Conservation (phyloP, 1,284 basidiomycete species). For the Ceratobasidium sp. region DNA sequence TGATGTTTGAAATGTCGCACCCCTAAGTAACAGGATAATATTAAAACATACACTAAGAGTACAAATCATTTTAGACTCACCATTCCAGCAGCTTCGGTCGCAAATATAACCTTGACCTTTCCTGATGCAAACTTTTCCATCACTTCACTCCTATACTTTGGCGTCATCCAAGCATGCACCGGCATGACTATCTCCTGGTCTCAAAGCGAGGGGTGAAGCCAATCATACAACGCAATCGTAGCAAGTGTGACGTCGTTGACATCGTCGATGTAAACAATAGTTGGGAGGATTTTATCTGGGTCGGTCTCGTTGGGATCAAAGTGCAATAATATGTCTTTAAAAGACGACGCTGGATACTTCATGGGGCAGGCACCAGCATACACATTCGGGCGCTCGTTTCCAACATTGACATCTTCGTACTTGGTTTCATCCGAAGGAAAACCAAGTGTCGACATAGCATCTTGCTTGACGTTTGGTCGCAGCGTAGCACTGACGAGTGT, state of each 20-base stretch:
- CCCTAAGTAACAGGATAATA: not conserved
- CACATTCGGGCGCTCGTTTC: slow-evolving; percentile 16
- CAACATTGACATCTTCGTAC: slow-evolving; percentile 8
- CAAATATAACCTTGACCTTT: not conserved
- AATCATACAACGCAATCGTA: not conserved
- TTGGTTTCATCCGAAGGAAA: not conserved
- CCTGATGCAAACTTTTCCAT: slow-evolving; percentile 10
- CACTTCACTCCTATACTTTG: slow-evolving; percentile 4
- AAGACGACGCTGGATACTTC: not conserved
- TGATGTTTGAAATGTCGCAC: slow-evolving; percentile 16
- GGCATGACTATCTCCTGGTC: not conserved
- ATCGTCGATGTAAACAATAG: slow-evolving; percentile 20
- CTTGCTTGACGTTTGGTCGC: slow-evolving; percentile 8
- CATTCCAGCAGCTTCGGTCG: slow-evolving; percentile 20
- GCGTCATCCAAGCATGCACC: slow-evolving; percentile 7
- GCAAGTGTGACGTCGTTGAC: slow-evolving; percentile 10
- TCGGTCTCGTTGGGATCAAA: slow-evolving; percentile 1
- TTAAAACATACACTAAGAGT: not conserved
- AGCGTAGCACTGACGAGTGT: slow-evolving; percentile 13
- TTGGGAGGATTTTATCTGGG: not conserved
- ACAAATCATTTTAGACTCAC: too few species aligned
- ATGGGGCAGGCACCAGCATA: not conserved
- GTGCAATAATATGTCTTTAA: not conserved
- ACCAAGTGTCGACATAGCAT: slow-evolving; percentile 19
- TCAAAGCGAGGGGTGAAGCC: not conserved